phyloP scores from a whole-genome alignment of 345 rosid genomes.

The Syzygium aqueum region DNA sequence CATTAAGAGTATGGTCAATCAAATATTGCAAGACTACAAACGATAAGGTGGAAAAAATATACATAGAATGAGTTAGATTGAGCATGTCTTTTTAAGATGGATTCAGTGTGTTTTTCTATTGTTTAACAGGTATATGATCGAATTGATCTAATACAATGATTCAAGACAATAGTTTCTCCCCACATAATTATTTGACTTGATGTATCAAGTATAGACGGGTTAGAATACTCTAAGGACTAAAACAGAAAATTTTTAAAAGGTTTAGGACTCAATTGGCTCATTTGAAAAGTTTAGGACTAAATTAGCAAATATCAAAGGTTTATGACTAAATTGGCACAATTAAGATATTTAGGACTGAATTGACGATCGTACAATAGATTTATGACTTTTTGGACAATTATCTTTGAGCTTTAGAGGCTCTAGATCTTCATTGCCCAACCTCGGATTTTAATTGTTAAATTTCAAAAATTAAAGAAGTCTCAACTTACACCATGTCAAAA shows the following conservation, averaged over 20 bases:
- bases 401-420: background rate
- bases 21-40: background rate
- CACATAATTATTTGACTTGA: background rate
- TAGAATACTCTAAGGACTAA: too few relatives aligned
- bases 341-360: too few relatives aligned
- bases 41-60: background rate
- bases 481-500: background rate
- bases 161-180: background rate
- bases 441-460: background rate
- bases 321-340: fast-evolving
- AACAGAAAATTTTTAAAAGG: too few relatives aligned
- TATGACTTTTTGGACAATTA: too few relatives aligned
- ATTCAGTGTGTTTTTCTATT: background rate
- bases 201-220: background rate
- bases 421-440: background rate
- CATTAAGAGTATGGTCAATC: background rate
- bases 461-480: background rate
- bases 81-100: background rate
- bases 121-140: background rate
- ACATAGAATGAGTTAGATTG: background rate
- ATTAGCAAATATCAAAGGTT: fast-evolving
- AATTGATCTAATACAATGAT: background rate
- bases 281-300: too few relatives aligned
- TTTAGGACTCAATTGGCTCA: fast-evolving
- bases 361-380: too few relatives aligned